Evolutionary conservation across 2,329 filamentous ascomycete species (phyloP).

Genomic region (Talaromyces sp.): DNA sequence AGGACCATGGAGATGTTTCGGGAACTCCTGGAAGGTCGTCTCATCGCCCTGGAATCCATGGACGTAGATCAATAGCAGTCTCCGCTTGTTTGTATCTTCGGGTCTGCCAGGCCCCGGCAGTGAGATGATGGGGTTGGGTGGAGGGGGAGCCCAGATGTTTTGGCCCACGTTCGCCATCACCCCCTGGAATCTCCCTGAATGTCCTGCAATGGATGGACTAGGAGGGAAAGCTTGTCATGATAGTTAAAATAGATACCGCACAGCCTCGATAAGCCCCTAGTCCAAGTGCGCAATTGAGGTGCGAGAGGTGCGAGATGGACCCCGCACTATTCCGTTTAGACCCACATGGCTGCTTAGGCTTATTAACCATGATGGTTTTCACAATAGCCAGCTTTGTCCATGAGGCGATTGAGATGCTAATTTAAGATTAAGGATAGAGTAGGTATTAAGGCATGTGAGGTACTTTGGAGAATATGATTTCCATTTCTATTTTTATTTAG

Average conservation of each 20-base stretch:
- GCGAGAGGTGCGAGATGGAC: neutral
- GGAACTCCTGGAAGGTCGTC: constrained; percentile 84
- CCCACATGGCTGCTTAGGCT: too few relatives aligned
- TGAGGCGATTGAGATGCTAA: too few relatives aligned
- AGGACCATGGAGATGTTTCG: constrained; percentile 79
- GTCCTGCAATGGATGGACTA: neutral
- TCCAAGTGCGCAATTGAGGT: too few relatives aligned
- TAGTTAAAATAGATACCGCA: neutral
- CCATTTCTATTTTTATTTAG: too few relatives aligned
- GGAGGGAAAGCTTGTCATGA: constrained; percentile 1
- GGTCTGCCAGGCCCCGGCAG: constrained; percentile 9
- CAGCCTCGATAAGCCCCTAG: neutral
- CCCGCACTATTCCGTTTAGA: neutral
- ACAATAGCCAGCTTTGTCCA: too few relatives aligned
- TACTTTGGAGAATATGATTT: too few relatives aligned
- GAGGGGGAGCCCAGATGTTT: neutral
- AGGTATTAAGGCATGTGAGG: too few relatives aligned
- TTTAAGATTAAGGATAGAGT: too few relatives aligned
- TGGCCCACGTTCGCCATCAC: constrained; percentile 14
- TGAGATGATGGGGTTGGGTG: constrained; percentile 15
- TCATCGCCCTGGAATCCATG: constrained; percentile 91
- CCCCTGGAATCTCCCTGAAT: neutral
- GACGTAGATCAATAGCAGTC: constrained; percentile 77
- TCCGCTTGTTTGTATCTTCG: neutral
- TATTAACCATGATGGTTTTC: too few relatives aligned